A percentile compares a stretch with the other conserved stretches of the same genome.
These are phyloP conservation scores for Gaertneriomyces semiglobifer DNA, from an alignment of 192 early-diverging fungal species.

Conservation along the genomic window DNA sequence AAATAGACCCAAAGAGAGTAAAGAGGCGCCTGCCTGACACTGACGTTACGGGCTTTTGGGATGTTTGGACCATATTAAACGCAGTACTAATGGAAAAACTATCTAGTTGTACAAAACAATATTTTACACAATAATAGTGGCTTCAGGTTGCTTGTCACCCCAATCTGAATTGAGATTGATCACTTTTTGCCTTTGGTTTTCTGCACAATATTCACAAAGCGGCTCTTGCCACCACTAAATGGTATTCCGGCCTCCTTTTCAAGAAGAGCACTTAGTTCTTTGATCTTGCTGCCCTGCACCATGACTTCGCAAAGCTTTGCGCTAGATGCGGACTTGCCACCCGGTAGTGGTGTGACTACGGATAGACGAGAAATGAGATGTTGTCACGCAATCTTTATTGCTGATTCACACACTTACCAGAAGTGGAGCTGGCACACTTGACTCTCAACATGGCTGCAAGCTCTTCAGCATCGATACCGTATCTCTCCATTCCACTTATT, in stretches of 20 bases:
- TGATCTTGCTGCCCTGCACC: slow-evolving; percentile 74
- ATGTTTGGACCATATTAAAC: too few species aligned
- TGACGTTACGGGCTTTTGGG: too few species aligned
- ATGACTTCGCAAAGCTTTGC: slow-evolving; percentile 60
- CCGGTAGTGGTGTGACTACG: slow-evolving; percentile 49
- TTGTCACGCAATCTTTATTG: neutral
- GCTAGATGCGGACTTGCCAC: slow-evolving; percentile 44
- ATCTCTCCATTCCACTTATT: slow-evolving; percentile 61
- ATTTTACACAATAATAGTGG: too few species aligned
- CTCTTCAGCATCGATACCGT: slow-evolving; percentile 58
- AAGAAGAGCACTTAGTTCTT: slow-evolving; percentile 53
- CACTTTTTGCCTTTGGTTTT: too few species aligned
- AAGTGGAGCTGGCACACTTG: slow-evolving; percentile 63
- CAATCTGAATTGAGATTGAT: too few species aligned
- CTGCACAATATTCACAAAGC: too few species aligned
- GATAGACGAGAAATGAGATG: neutral
- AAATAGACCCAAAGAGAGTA: neutral
- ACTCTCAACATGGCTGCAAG: slow-evolving; percentile 56
- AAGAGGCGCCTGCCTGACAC: too few species aligned
- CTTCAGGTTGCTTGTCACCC: too few species aligned
- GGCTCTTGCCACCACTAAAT: slow-evolving; percentile 13
- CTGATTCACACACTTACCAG: slow-evolving; percentile 43
- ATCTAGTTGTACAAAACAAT: too few species aligned
- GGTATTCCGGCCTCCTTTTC: slow-evolving; percentile 35
- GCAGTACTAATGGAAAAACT: too few species aligned